Conservation (phyloP, 768 basidiomycete genomes). For the Leccinum aurantiacum region DNA sequence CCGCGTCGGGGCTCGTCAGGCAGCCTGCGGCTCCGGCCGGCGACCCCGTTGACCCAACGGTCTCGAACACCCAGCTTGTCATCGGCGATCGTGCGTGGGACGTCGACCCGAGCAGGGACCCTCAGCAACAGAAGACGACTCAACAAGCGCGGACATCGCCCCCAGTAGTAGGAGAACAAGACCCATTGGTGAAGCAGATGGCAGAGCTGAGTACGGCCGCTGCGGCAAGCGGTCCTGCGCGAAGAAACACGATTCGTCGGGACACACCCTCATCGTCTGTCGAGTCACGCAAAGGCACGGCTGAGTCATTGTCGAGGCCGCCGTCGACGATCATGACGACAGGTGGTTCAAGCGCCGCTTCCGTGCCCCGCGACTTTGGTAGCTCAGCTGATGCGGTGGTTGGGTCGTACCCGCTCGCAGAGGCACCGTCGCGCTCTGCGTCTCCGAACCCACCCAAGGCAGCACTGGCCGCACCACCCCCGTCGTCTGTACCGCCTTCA, state of each 20-base stretch:
- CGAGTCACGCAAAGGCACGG: conserved; percentile 27
- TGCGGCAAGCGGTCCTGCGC: conserved; percentile 13
- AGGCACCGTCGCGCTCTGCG: conserved; percentile 56
- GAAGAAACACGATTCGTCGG: conserved; percentile 28
- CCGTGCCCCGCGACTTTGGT: conserved; percentile 57
- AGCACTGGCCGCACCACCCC: conserved; percentile 71
- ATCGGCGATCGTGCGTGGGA: conserved; percentile 67
- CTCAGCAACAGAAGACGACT: conserved; percentile 43
- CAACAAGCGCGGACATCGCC: conserved; percentile 25
- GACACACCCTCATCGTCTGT: conserved; percentile 23
- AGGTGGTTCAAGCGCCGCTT: not conserved
- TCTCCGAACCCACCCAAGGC: conserved; percentile 77
- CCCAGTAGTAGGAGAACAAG: conserved; percentile 42
- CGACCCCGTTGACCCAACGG: conserved; percentile 62
- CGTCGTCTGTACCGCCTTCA: conserved; percentile 47
- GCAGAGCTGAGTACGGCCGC: conserved; percentile 46
- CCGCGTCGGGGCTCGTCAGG: conserved; percentile 23
- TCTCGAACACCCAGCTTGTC: conserved; percentile 58
- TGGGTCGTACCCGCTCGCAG: conserved; percentile 64
- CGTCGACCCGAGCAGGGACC: conserved; percentile 64
- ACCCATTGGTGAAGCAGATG: conserved; percentile 68
- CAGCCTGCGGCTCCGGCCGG: conserved; percentile 35
- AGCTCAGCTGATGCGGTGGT: conserved; percentile 76
- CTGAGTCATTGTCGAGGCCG: conserved; percentile 28
- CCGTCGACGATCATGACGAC: conserved; percentile 21